Conservation (phyloP, 2,329 filamentous ascomycete genomes). For the Calonectria henricotiae region DNA sequence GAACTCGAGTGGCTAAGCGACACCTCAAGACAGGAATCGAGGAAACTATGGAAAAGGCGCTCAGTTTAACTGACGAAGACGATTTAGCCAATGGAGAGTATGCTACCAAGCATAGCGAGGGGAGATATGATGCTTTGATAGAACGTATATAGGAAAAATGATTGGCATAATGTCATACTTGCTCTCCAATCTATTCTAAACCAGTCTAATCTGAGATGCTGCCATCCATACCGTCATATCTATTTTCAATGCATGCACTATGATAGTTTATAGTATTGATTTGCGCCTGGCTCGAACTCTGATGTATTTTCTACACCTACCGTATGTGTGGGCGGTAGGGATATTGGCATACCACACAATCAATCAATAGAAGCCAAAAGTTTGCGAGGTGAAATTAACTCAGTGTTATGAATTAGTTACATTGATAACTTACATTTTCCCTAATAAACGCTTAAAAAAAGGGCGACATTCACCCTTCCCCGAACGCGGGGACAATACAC, state of each 20-base stretch:
- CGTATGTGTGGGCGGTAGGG: too few species aligned
- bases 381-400: too few species aligned
- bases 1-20: slow-evolving; percentile 58
- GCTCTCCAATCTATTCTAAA: background rate
- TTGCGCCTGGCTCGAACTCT: too few species aligned
- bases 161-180: background rate
- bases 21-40: slow-evolving; percentile 63
- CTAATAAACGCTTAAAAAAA: slow-evolving; percentile 1
- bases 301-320: too few species aligned
- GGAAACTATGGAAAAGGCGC: slow-evolving; percentile 75
- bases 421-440: background rate
- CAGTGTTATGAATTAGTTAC: too few species aligned
- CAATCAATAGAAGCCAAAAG: too few species aligned
- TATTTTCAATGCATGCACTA: too few species aligned
- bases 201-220: too few species aligned
- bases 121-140: slow-evolving; percentile 51
- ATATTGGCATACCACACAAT: too few species aligned
- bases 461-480: slow-evolving; percentile 30
- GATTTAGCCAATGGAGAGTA: slow-evolving; percentile 87
- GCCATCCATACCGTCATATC: background rate
- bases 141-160: slow-evolving; percentile 49
- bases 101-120: slow-evolving; percentile 68
- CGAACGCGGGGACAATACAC: background rate
- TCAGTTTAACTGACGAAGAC: slow-evolving; percentile 81
- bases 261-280: too few species aligned